Conservation (phyloP, 495 filamentous ascomycete genomes). For the Glonium stellatum region DNA sequence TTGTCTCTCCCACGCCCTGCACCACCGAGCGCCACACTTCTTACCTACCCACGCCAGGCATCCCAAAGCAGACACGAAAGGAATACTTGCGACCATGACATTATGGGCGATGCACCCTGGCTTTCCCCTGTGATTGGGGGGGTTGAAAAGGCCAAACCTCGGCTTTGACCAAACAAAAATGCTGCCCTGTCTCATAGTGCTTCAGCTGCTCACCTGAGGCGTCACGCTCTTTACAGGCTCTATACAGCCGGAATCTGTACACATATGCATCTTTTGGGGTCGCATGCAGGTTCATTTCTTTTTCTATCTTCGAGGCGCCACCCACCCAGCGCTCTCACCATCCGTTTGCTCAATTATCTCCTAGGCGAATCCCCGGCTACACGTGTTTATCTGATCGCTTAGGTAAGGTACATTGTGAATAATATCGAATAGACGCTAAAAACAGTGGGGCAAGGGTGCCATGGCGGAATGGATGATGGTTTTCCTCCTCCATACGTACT, state of each 20-base stretch:
- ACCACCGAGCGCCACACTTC: background rate
- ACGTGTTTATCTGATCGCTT: constrained; percentile 30
- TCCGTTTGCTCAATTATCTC: constrained; percentile 11
- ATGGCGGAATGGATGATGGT: constrained; percentile 32
- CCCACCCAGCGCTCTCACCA: constrained; percentile 9
- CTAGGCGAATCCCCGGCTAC: constrained; percentile 16
- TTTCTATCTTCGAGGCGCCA: constrained; percentile 3
- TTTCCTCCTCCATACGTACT: constrained; percentile 8
- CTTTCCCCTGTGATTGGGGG: background rate
- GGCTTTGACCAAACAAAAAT: background rate
- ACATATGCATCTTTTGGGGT: background rate
- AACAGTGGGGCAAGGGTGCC: constrained; percentile 25
- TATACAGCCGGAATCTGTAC: background rate
- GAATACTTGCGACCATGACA: background rate
- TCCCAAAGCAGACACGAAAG: background rate
- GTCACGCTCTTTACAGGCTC: background rate
- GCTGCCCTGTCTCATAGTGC: background rate
- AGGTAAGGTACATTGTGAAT: constrained; percentile 16
- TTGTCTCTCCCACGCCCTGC: background rate
- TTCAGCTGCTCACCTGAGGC: background rate
- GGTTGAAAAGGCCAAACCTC: background rate
- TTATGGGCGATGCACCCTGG: background rate
- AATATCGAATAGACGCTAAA: constrained; percentile 25
- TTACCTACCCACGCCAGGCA: background rate
- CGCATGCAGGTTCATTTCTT: background rate